phyloP scores from a whole-genome alignment of 2,329 filamentous ascomycete species.

The Cercospora sp. region DNA sequence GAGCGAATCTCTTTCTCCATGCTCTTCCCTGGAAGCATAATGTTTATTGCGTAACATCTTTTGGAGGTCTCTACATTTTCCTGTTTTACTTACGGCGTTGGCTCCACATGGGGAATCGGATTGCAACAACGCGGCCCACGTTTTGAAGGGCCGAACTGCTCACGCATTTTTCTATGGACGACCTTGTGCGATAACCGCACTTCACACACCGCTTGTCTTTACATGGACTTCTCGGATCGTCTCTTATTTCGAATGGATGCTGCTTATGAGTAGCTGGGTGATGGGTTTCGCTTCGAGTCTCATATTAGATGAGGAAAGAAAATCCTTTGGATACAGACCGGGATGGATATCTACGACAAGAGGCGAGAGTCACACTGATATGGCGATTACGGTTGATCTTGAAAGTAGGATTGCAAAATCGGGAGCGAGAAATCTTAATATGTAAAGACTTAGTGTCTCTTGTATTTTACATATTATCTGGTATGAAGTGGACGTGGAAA shows the following conservation, averaged over 20 bases:
- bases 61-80: not conserved
- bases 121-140: not conserved
- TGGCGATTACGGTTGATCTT: not conserved
- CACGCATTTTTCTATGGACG: not conserved
- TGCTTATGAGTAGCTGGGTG: not conserved
- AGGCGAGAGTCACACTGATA: constrained; percentile 1
- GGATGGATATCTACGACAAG: not conserved
- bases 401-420: not conserved
- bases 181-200: not conserved
- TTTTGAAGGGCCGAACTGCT: not conserved
- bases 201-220: not conserved
- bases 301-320: not conserved
- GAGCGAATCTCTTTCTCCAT: not conserved
- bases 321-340: constrained; percentile 2
- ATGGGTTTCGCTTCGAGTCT: not conserved
- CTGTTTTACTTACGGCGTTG: not conserved
- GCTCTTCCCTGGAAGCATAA: not conserved
- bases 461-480: not conserved
- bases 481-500: not conserved
- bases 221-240: not conserved
- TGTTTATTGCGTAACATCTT: constrained; percentile 2
- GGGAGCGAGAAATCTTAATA: not conserved
- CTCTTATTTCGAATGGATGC: not conserved
- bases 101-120: not conserved
- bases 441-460: not conserved